A percentile compares a stretch with the other conserved stretches of the same genome.
phyloP scores from a whole-genome alignment of 1,139 yeast species.

The Candida buenavistaensis region DNA sequence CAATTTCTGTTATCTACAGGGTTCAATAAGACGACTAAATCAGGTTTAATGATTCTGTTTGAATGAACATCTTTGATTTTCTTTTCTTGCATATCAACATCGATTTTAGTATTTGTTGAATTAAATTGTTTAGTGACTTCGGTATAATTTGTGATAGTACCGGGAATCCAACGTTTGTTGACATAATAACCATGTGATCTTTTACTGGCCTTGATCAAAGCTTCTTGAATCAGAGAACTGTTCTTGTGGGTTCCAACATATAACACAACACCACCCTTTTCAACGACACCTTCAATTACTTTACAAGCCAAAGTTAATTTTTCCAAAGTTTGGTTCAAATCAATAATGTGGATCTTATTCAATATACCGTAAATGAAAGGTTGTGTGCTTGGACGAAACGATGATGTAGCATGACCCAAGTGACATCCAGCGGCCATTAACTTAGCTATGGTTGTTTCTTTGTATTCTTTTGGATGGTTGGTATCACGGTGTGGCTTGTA shows the following conservation, averaged over 20 bases:
- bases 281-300: constrained; percentile 78
- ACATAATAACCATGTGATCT: constrained; percentile 81
- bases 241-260: constrained; percentile 77
- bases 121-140: constrained; percentile 76
- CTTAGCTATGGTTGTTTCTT: constrained; percentile 62
- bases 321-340: constrained; percentile 76
- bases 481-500: constrained; percentile 72
- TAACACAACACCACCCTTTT: constrained; percentile 80
- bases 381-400: constrained; percentile 84
- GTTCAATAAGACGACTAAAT: constrained; percentile 79
- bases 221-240: constrained; percentile 64
- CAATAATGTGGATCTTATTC: constrained; percentile 86
- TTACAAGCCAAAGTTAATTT: constrained; percentile 77
- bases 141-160: constrained; percentile 83
- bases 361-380: constrained; percentile 87
- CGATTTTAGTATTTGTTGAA: constrained; percentile 50
- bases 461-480: constrained; percentile 54
- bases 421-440: constrained; percentile 93
- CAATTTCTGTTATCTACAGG: constrained; percentile 87
- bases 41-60: constrained; percentile 70
- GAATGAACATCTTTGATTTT: constrained; percentile 45
- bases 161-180: constrained; percentile 89
- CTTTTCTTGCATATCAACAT: constrained; percentile 42
- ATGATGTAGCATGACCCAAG: constrained; percentile 81
- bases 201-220: constrained; percentile 77